A percentile compares a stretch with the other conserved stretches of the same genome.
Conservation (phyloP, 2,329 filamentous ascomycete species). For the Rutstroemia sp. region DNA sequence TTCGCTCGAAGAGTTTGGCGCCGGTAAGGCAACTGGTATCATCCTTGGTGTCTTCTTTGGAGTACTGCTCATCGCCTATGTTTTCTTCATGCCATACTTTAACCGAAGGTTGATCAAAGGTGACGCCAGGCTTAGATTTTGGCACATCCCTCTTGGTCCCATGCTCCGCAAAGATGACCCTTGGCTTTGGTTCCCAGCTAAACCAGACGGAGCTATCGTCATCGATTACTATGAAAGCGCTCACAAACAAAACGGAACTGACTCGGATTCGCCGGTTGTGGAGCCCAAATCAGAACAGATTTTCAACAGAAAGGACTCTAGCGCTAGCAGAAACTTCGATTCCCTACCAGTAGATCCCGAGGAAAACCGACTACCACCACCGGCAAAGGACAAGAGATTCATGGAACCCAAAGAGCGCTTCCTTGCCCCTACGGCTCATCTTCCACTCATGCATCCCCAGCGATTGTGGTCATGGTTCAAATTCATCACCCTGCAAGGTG, state of each 20-base stretch:
- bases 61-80: constrained; percentile 15
- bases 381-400: neutral
- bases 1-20: constrained; percentile 30
- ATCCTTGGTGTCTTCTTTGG: constrained; percentile 22
- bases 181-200: constrained; percentile 22
- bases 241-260: neutral
- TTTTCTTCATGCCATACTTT: constrained; percentile 33
- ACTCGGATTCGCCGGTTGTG: neutral
- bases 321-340: neutral
- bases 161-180: constrained; percentile 27
- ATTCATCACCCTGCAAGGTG: constrained; percentile 20
- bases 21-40: constrained; percentile 27
- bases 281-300: neutral
- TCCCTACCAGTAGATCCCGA: neutral
- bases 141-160: constrained; percentile 30
- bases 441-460: constrained; percentile 14
- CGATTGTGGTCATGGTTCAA: constrained; percentile 18
- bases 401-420: constrained; percentile 15
- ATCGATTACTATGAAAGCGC: constrained; percentile 9
- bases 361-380: neutral
- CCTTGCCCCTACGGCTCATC: constrained; percentile 13
- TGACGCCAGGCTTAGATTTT: constrained; percentile 28
- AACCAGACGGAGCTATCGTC: constrained; percentile 21
- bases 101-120: constrained; percentile 26
- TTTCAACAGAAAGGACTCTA: neutral